Base-by-base conservation (phyloP, 2,329 filamentous ascomycete species). In the Ophiostoma australiae region DNA sequence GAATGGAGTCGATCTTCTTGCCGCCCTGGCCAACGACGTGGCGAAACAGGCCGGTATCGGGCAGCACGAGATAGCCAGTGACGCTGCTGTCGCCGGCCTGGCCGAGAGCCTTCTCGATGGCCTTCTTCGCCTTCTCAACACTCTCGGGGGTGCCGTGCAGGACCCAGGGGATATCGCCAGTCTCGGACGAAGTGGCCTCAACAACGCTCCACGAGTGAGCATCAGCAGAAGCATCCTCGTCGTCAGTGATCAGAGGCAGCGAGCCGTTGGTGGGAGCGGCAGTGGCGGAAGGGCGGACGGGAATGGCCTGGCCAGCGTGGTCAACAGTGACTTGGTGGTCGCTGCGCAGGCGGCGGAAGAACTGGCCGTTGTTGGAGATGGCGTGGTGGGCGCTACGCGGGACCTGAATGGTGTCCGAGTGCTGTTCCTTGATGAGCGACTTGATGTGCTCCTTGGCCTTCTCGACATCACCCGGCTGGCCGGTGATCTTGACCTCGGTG, bases 201-300 rank as follows among this genome's bases (percentile, higher is more conserved):
- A 96, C 86, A 15, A 95, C 82, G 75, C 91, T 91, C 93, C 94
- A 99, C 1, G 91, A 92, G 82, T 97, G 89, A 31, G 84, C 87
- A 74, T 91, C 89, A 7, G 87, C 84, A 31, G 85, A 80, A 15
- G 85, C 82, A 17, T 89, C 87, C 0, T 87, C 86, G 69, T 95
- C 92, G 77, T 98, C 95, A 0, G 94, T 98, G 80, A 98, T 98
- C 75, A 99, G 81, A n/a, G 95, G 95, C 71, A 97, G 86, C 55
- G 87, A 81, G 39, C 87, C 88, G 74, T 87, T 90, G 65, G 86
- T 23, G 87, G 74, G 87, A 55, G 84, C 83, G 31, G 87, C 85
- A 10, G 82, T 79, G 72, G 87, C 81, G 72, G 86, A 81, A 37
- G 90, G 86, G 81, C 90, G 93, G 55, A 89, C 79, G 6, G 95